Conservation (phyloP, 208 protist genomes). For the Leishmania mexicana region DNA sequence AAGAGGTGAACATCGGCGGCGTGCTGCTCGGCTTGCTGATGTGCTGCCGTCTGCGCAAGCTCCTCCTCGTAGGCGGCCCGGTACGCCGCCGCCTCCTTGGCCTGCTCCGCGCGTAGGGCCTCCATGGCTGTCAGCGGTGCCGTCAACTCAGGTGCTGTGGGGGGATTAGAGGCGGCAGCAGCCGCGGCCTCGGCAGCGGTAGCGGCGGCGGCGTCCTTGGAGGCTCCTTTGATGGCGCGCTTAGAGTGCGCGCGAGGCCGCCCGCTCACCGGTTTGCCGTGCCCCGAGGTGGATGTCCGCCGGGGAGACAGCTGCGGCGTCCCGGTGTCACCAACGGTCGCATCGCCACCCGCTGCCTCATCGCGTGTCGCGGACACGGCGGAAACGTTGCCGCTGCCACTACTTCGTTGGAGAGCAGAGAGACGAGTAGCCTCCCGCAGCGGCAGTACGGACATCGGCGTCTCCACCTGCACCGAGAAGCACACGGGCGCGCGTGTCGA, state of each 20-base stretch:
- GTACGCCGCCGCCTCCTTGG: constrained; percentile 45
- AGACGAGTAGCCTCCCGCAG: constrained; percentile 34
- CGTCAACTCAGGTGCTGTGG: constrained; percentile 13
- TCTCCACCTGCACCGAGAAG: constrained; percentile 44
- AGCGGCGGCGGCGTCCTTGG: constrained; percentile 10
- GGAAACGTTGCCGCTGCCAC: neutral
- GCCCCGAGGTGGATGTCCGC: neutral
- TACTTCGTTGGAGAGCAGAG: neutral
- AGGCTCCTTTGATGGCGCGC: neutral
- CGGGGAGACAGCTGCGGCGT: constrained; percentile 1
- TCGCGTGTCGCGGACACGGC: constrained; percentile 2
- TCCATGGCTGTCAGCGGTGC: constrained; percentile 26
- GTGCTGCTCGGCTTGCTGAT: constrained; percentile 37
- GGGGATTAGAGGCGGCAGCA: neutral
- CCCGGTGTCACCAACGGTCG: neutral
- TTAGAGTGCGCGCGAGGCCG: neutral
- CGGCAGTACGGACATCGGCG: constrained; percentile 44
- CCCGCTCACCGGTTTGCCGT: neutral
- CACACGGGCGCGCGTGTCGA: constrained; percentile 14
- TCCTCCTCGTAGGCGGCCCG: constrained; percentile 50
- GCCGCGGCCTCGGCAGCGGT: neutral
- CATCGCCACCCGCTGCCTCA: neutral
- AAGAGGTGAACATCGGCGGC: constrained; percentile 69
- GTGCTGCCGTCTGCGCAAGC: constrained; percentile 34
- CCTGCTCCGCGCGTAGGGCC: constrained; percentile 42